Evolutionary conservation across 768 basidiomycete species (phyloP), one percentile per base, ranked within the genome.

Genomic region (Cystofilobasidium bisporidii): DNA sequence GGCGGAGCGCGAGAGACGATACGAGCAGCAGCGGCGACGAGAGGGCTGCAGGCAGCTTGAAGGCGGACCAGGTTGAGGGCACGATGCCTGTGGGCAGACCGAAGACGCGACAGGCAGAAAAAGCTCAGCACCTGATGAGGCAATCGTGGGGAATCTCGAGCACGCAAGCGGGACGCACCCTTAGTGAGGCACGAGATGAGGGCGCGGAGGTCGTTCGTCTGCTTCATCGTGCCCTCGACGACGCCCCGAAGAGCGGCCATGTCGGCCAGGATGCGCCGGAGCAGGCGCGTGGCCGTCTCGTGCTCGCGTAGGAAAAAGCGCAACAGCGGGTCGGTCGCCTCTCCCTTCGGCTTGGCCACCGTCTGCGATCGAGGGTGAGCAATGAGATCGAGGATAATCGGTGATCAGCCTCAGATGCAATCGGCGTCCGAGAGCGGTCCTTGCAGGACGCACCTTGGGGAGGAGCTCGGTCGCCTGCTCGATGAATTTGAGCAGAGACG

Each of bases 131-230:
- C 17, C 38, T 43, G 30, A 15, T 15, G 17, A 50, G 20, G 26
- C 17, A 18, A 18, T n/a, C n/a, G n/a, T n/a, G n/a, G n/a, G 24
- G 47, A 17, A 57, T 15, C 40, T 41, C 10, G 32, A 57, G n/a
- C 0, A 38, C n/a, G 61, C 30, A n/a, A n/a, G n/a, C 8, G 30
- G 0, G 28, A 74, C 78, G 58, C 71, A 87, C 93, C 92, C 82
- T 94, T 96, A 17, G 87, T 92, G 67, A 94, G 79, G 41, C 86
- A 82, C 71, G 89, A 89, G 85, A 98, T 88, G 32, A 99, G 80
- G 5, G 84, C 85, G n/a, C 96, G 86, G 33, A 94, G 80, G 74
- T 96, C 90, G 75, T 99, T 99, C 0, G 94, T 98, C 77, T 96
- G 93, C 80, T 96, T 96, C 61, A 91, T 79, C 71, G 83, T 83